Conservation (phyloP, 345 rosid genomes). For the Linum trigynum region DNA sequence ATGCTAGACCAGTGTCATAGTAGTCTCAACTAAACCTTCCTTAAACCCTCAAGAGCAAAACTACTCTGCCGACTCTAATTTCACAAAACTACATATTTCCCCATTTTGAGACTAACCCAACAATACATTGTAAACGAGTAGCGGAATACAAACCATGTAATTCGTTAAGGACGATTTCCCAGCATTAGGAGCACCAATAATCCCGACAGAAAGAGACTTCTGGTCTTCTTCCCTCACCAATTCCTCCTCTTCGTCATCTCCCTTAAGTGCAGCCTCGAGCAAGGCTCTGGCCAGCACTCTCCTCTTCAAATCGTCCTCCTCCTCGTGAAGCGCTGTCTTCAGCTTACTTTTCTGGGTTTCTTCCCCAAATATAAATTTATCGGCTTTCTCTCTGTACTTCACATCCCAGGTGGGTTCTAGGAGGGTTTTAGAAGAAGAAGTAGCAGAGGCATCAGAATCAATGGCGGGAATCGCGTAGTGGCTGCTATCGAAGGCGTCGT, state of each 20-base stretch:
- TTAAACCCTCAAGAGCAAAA: too few relatives aligned
- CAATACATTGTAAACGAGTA: neutral
- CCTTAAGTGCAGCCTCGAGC: constrained; percentile 69
- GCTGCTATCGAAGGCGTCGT: constrained; percentile 54
- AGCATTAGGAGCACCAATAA: constrained; percentile 92
- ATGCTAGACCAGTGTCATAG: too few relatives aligned
- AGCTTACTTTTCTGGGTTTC: constrained; percentile 28
- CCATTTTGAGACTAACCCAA: too few relatives aligned
- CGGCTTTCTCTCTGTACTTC: constrained; percentile 50
- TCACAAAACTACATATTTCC: too few relatives aligned
- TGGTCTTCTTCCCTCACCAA: constrained; percentile 82
- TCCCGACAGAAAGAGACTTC: constrained; percentile 81
- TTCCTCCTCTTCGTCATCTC: constrained; percentile 47
- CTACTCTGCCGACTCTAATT: too few relatives aligned
- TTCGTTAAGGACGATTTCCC: constrained; percentile 88
- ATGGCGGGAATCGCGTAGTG: constrained; percentile 31
- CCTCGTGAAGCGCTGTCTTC: constrained; percentile 23
- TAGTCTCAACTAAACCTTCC: too few relatives aligned
- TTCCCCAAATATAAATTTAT: constrained; percentile 37
- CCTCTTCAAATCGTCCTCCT: constrained; percentile 34
- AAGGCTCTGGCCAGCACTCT: constrained; percentile 64
- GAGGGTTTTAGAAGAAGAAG: constrained; percentile 9
- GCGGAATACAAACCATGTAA: constrained; percentile 44
- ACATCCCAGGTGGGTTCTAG: constrained; percentile 56
- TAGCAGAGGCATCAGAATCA: constrained; percentile 3